Base-by-base conservation (phyloP, 169 alveolate species). In the Eimeria falciformis region DNA sequence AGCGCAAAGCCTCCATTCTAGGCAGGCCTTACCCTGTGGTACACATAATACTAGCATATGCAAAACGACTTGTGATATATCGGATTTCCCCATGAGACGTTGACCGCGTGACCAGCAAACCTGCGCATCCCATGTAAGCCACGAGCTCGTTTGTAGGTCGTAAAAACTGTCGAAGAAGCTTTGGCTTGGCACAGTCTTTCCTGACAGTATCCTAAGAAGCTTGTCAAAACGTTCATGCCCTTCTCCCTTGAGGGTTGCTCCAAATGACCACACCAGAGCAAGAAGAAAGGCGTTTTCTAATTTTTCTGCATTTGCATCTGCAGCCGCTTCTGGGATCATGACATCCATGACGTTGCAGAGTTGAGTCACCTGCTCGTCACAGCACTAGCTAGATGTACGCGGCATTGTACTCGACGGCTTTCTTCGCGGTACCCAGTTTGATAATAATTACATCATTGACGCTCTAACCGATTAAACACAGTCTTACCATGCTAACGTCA, bases 201-300 rank as follows among this genome's bases (percentile, higher is more conserved):
- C 96, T 27, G 96, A 94, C 23, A 93, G 43, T 11, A 94, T 95
- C 94, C 95, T 95, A 17, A 98, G 85, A 92, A 97, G 97, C 78
- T 95, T 96, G 77, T 97, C 98, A 91, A 97, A 97, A 73, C 96
- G 96, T 77, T 93, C 95, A 91, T 98, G 94, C 81, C 95, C 98
- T 77, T 97, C 97, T 25, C 94, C 95, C 0, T 90, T 94, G 33
- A 98, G 95, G 40, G 97, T 93, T 53, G 97, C 98, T 37, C 99
- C 99, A 12, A 98, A 84, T 0, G 99, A 97, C 99, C 99, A 98
- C 37, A 97, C 95, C 90, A 98, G 85, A 68, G 98, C 96, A 94
- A 97, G 97, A 79, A 98, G 96, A 93, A 96, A 98, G 40, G 97
- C 91, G 56, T 96, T 95, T 91, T 98, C 99, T 9, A 97, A 92